Evolutionary conservation across 192 early-diverging fungal species (phyloP), one percentile per base, ranked within the genome.

Genomic region (Linnemannia zychae): DNA sequence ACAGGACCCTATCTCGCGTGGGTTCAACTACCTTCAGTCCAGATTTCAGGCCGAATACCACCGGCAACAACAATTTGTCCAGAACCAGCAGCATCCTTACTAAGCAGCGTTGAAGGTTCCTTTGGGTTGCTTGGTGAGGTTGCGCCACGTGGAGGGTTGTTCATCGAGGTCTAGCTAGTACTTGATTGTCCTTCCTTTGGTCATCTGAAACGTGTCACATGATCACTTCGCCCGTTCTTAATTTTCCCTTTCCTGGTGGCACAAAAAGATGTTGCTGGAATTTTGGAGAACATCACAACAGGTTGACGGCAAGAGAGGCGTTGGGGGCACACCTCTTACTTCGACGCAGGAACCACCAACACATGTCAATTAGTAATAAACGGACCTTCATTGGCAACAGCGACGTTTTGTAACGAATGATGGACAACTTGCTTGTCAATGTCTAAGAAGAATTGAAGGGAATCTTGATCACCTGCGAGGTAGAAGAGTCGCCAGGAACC

Each of bases 31-130:
- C 18, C 11, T 79, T 20, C 83, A 85, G 65, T 22, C 36, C n/a
- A 85, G 76, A 49, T 85, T 79, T 69, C 38, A 53, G 38, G 73
- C 83, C 13, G 83, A 85, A 37, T 85, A 67, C 40, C 53, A 85
- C 28, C 72, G 83, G 11, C 83, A 85, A 71, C 83, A 79, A 50
- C 68, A 85, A 17, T 40, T 76, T 31, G 24, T 85, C 16, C 83
- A 79, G n/a, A 74, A 85, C 53, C 72, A 67, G 17, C 73, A 67
- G 9, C 73, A 78, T 44, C 72, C 66, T 15, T 63, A 72, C 44
- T 85, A 71, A 63, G 13, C 4, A 12, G 28, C 0, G 24, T 24
- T 63, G 40, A 9, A 44, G 40, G 9, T 44, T 44, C 40, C 9
- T 44, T 3, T 44, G 3, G 4, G 40, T 44, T 44, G 40, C 40